phyloP scores from a whole-genome alignment of 2,329 filamentous ascomycete genomes.

The Trichoderma harzianum region DNA sequence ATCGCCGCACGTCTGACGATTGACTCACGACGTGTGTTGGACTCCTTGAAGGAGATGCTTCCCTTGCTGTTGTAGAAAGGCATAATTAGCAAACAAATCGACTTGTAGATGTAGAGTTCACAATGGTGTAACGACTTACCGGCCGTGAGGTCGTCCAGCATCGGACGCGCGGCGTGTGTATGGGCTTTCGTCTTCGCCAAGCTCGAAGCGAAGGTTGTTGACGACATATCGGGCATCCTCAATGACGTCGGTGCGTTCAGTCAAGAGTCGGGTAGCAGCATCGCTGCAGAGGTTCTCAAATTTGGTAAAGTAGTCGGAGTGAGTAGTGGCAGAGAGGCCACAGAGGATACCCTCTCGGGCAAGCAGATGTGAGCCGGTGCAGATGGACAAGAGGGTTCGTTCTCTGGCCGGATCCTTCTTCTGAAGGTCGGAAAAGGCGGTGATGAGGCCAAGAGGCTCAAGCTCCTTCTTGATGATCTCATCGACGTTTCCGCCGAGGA shows the following conservation, averaged over 20 bases:
- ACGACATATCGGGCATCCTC: constrained; percentile 81
- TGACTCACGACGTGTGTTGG: constrained; percentile 71
- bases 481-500: constrained; percentile 68
- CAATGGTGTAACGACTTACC: constrained; percentile 41
- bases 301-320: constrained; percentile 74
- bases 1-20: constrained; percentile 74
- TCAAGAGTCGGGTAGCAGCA: constrained; percentile 63
- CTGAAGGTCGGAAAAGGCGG: constrained; percentile 74
- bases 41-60: constrained; percentile 76
- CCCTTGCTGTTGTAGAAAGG: constrained; percentile 59
- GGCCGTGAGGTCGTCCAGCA: constrained; percentile 57
- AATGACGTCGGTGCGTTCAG: constrained; percentile 77
- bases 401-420: constrained; percentile 75
- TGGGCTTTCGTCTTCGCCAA: constrained; percentile 78
- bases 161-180: constrained; percentile 77
- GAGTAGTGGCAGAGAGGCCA: constrained; percentile 77
- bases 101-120: neutral
- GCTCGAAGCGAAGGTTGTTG: constrained; percentile 85
- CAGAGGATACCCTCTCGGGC: constrained; percentile 73
- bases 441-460: constrained; percentile 69
- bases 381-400: constrained; percentile 76
- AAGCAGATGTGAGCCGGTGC: constrained; percentile 74
- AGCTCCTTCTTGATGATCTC: constrained; percentile 63
- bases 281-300: constrained; percentile 80
- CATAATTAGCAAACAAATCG: constrained; percentile 18